These are phyloP conservation scores for Aspergillus baeticus DNA, from an alignment of 495 filamentous ascomycete species.

Conservation along the genomic window DNA sequence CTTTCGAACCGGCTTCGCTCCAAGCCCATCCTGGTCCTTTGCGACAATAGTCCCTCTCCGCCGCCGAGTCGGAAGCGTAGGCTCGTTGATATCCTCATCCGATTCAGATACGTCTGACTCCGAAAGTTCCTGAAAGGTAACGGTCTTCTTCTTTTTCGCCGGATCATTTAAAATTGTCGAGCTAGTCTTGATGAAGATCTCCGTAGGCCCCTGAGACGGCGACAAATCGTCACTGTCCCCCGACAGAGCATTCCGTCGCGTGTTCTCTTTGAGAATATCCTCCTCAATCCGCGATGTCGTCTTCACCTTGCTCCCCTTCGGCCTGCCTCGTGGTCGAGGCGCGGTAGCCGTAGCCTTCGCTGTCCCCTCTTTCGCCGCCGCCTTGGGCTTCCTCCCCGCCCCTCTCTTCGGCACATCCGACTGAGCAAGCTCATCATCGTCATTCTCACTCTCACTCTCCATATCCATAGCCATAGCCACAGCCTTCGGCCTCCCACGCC, in stretches of 20 bases:
- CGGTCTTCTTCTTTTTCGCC: slow-evolving; percentile 52
- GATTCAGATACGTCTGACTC: slow-evolving; percentile 28
- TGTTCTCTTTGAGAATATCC: slow-evolving; percentile 16
- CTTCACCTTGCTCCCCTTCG: slow-evolving; percentile 31
- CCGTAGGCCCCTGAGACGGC: slow-evolving; percentile 20
- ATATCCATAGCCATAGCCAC: slow-evolving; percentile 4
- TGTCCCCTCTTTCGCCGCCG: slow-evolving; percentile 7
- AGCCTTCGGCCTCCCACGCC: slow-evolving; percentile 21
- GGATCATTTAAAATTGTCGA: slow-evolving; percentile 38
- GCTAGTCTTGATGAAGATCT: slow-evolving; percentile 30
- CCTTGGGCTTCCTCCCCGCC: slow-evolving; percentile 31
- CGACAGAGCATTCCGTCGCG: slow-evolving; percentile 26
- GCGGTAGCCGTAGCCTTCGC: slow-evolving; percentile 20
- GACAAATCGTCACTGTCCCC: slow-evolving; percentile 17
- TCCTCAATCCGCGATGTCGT: slow-evolving; percentile 9
- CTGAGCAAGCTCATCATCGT: slow-evolving; percentile 26
- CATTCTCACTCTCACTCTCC: slow-evolving; percentile 16
- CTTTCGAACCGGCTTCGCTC: slow-evolving; percentile 50
- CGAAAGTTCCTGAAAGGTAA: slow-evolving; percentile 49
- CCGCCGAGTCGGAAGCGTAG: slow-evolving; percentile 25
- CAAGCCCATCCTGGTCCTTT: slow-evolving; percentile 34
- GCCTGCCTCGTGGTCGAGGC: slow-evolving; percentile 34
- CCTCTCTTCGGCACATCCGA: slow-evolving; percentile 36
- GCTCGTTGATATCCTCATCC: slow-evolving; percentile 33
- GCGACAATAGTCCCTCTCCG: slow-evolving; percentile 16